A percentile compares a stretch with the other conserved stretches of the same genome.
phyloP scores from a whole-genome alignment of 208 protist species.

The Leishmania arabica region DNA sequence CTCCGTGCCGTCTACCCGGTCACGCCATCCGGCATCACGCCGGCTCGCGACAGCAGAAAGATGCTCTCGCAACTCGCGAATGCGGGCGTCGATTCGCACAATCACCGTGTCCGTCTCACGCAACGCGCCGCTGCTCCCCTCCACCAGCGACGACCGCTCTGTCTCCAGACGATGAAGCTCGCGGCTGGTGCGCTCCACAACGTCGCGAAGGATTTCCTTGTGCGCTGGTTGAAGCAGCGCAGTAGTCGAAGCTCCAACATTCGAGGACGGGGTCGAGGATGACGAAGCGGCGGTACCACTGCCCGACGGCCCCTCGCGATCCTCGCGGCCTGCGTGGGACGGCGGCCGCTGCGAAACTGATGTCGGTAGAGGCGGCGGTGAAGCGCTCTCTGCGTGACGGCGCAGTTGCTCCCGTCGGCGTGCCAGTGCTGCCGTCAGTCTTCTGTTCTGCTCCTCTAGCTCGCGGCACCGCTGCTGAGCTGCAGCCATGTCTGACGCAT shows the following conservation, averaged over 20 bases:
- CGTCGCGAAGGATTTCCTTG: neutral
- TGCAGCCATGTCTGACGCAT: constrained; percentile 35
- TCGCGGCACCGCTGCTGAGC: constrained; percentile 33
- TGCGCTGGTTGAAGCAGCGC: neutral
- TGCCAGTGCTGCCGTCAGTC: constrained; percentile 50
- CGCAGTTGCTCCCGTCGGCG: constrained; percentile 69
- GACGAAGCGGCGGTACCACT: neutral
- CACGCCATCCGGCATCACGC: neutral
- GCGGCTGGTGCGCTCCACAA: constrained; percentile 8
- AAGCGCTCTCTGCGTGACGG: constrained; percentile 10
- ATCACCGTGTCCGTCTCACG: constrained; percentile 58
- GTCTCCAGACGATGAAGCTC: constrained; percentile 59
- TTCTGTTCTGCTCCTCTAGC: constrained; percentile 66
- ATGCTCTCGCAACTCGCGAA: constrained; percentile 44
- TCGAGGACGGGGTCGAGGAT: neutral
- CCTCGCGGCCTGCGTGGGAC: neutral
- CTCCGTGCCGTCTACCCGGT: neutral
- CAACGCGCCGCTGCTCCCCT: constrained; percentile 66
- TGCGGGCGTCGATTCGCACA: constrained; percentile 49
- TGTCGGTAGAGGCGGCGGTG: neutral
- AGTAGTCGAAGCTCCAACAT: neutral
- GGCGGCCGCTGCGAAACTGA: constrained; percentile 7
- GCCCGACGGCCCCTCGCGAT: neutral
- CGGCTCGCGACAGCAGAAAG: constrained; percentile 16
- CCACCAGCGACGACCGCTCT: constrained; percentile 56